phyloP scores from a whole-genome alignment of 2,329 filamentous ascomycete species.

The Verticillium longisporum region DNA sequence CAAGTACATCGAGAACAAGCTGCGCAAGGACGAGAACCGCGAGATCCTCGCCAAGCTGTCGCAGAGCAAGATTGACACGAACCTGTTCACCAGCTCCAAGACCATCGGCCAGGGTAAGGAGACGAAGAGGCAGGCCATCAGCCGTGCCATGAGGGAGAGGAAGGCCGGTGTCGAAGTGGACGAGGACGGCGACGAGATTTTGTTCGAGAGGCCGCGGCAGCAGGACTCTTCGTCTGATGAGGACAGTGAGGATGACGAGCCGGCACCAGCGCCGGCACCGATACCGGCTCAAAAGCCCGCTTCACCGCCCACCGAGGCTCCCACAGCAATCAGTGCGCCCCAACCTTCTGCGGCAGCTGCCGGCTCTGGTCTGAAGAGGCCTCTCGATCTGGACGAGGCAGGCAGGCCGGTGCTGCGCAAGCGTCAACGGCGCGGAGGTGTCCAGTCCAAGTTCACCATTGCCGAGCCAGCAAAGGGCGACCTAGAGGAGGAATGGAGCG shows the following conservation, averaged over 20 bases:
- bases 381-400: conserved; percentile 71
- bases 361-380: conserved; percentile 81
- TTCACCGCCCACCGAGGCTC: background rate
- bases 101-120: conserved; percentile 66
- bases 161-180: conserved; percentile 54
- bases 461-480: conserved; percentile 27
- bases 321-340: background rate
- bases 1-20: conserved; percentile 77
- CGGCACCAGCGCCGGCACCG: conserved; percentile 1
- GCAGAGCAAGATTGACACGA: conserved; percentile 73
- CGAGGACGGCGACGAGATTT: conserved; percentile 44
- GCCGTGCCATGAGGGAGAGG: conserved; percentile 56
- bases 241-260: conserved; percentile 16
- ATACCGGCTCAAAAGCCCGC: conserved; percentile 1
- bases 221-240: conserved; percentile 19
- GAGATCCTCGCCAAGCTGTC: conserved; percentile 79
- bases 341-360: conserved; percentile 19
- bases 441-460: conserved; percentile 47
- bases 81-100: conserved; percentile 69
- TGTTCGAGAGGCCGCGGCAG: conserved; percentile 36
- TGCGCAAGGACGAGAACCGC: conserved; percentile 88
- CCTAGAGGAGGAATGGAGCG: conserved; percentile 16
- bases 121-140: conserved; percentile 63
- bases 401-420: conserved; percentile 79
- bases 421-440: conserved; percentile 63